phyloP scores from a whole-genome alignment of 225 moss, liverwort and hornwort species.

The Thuidium tamariscinum region DNA sequence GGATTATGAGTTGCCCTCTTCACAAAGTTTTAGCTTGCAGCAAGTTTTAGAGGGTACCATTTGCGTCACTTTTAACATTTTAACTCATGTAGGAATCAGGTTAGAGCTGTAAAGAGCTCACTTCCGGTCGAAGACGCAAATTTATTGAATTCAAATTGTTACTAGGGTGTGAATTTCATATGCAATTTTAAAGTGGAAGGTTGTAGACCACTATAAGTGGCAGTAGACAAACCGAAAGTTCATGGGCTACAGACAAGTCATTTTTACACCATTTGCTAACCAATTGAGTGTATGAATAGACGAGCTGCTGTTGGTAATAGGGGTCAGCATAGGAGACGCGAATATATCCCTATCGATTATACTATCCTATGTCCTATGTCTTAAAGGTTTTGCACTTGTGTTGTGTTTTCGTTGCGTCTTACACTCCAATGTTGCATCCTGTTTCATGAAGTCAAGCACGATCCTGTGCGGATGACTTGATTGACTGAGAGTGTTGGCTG shows the following conservation, averaged over 20 bases:
- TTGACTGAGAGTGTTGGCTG: not conserved
- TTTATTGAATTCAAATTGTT: not conserved
- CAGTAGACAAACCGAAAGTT: not conserved
- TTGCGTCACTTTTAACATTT: not conserved
- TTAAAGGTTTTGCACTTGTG: not conserved
- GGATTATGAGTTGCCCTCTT: too few species aligned
- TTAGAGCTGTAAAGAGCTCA: not conserved
- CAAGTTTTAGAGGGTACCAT: not conserved
- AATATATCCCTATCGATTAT: not conserved
- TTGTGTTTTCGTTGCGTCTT: not conserved
- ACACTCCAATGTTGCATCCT: not conserved
- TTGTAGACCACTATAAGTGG: not conserved
- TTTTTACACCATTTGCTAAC: not conserved
- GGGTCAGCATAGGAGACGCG: not conserved
- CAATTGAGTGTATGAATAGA: not conserved
- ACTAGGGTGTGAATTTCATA: not conserved
- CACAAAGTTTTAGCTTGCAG: too few species aligned
- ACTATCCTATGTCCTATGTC: not conserved
- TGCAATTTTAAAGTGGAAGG: not conserved
- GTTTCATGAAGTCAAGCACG: not conserved
- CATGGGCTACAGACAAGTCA: not conserved
- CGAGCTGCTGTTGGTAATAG: not conserved
- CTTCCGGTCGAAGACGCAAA: not conserved
- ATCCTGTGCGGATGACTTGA: constrained; percentile 1
- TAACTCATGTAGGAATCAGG: not conserved